These are phyloP conservation scores for Fraxinus excelsior DNA, from an alignment of 257 asterid species.

Conservation along the genomic window DNA sequence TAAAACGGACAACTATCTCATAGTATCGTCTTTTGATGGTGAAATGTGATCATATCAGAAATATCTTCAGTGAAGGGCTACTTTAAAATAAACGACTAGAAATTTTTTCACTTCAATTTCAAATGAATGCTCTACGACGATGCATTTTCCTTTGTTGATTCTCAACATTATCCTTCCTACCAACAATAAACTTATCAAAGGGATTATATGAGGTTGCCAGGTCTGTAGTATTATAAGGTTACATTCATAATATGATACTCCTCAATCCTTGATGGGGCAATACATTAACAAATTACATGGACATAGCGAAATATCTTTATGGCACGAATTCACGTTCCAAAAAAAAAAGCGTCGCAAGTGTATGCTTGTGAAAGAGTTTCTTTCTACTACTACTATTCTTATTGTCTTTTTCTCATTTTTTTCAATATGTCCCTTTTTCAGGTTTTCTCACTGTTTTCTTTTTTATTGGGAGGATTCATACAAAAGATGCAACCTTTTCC, in stretches of 20 bases:
- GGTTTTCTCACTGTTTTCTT: no score
- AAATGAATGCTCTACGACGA: neutral
- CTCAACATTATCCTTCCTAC: neutral
- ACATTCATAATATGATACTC: neutral
- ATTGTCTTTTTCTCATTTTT: neutral
- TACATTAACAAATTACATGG: neutral
- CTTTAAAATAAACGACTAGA: no score
- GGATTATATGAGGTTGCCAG: neutral
- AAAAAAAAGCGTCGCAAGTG: neutral
- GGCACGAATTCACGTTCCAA: neutral
- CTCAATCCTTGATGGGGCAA: neutral
- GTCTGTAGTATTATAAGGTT: neutral
- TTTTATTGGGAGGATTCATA: neutral
- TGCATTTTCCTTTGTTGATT: neutral
- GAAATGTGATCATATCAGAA: neutral
- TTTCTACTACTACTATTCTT: neutral
- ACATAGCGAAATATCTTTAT: no score
- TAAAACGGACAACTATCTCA: neutral
- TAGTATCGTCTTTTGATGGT: neutral
- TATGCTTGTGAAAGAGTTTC: neutral
- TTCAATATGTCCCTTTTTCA: neutral
- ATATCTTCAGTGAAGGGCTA: neutral
- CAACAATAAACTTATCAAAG: neutral
- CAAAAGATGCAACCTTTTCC: neutral
- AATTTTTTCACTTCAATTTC: neutral